Conservation (phyloP, 106 monocot species). For the Dactylorhiza incarnata region DNA sequence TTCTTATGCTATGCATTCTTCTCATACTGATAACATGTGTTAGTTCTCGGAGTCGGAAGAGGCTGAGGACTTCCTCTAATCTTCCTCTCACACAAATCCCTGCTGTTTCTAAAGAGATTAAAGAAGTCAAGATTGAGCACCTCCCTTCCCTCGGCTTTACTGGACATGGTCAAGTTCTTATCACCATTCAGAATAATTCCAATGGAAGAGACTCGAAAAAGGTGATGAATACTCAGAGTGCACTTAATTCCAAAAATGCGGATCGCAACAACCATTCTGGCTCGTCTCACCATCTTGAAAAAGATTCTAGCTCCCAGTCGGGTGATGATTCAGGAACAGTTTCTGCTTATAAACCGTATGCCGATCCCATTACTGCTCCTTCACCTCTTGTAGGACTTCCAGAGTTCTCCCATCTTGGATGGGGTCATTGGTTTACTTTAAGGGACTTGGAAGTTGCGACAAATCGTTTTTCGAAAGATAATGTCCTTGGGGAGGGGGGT, state of each 20-base stretch:
- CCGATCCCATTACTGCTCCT: constrained; percentile 13
- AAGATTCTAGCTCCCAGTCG: constrained; percentile 31
- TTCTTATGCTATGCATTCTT: constrained; percentile 23
- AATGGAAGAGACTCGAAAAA: constrained; percentile 31
- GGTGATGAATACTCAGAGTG: constrained; percentile 16
- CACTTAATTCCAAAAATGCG: constrained; percentile 27
- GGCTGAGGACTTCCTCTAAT: constrained; percentile 13
- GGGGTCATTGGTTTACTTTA: constrained; percentile 55
- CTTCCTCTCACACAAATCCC: constrained; percentile 34
- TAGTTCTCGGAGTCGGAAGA: constrained; percentile 18
- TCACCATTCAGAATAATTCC: constrained; percentile 23
- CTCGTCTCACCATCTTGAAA: constrained; percentile 36
- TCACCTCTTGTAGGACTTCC: constrained; percentile 38
- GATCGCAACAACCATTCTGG: constrained; percentile 31
- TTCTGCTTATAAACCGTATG: constrained; percentile 15
- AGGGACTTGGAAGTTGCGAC: constrained; percentile 50
- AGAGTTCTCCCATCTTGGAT: constrained; percentile 46
- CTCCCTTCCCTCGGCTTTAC: constrained; percentile 17
- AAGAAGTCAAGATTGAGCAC: constrained; percentile 31
- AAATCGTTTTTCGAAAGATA: constrained; percentile 42
- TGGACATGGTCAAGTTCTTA: constrained; percentile 20
- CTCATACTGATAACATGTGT: constrained; percentile 22
- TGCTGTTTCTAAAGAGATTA: constrained; percentile 43
- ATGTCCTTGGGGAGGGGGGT: constrained; percentile 45
- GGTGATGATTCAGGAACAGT: constrained; percentile 22